Base-by-base conservation (phyloP, 2,329 filamentous ascomycete genomes). In the Colletotrichum tabaci region DNA sequence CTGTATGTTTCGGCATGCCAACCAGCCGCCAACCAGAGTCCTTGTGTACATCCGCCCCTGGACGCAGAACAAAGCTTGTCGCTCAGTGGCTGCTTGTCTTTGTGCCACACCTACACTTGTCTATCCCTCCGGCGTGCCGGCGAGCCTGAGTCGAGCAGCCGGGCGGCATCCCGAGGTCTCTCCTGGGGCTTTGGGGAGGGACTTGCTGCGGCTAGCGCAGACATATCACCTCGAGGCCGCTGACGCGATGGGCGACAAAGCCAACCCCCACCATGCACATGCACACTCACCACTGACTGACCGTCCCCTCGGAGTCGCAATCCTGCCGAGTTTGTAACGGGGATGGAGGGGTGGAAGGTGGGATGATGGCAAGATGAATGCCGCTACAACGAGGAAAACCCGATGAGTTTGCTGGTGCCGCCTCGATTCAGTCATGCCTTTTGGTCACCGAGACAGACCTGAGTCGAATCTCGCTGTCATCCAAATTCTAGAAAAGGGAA, bases 401-500 rank as follows among this genome's bases (percentile, higher is more conserved):
- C 49, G 16, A 67, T 40, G 50, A 62, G 57, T 71, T 57, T 57
- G 15, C 30, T 42, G 38, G 47, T 49, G 21, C 35, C 46, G 63
- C 56, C 63, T 71, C 42, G 67, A 61, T 62, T 67, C 67, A 67
- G 67, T 67, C 67, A 49, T 66, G 16, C 38, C 40, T 66, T 47
- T 18, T 42, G 61, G 30, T 67, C 67, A 67, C 56, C 40, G 44
- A 58, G 44, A 67, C 64, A 30, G 16, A 21, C 35, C 40, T 47
- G 67, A 13, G 18, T 62, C 49, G 56, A 63, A 40, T 44, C 30
- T 35, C 18, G 23, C 40, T n/a, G 30, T 47, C 62, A 35, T 42
- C 49, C 10, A 5, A 26, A n/a, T 42, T n/a, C 47, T 40, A 38
- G 38, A 71, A 71, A 49, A 63, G 30, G 57, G 44, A 26, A 49